A percentile compares a stretch with the other conserved stretches of the same genome.
Evolutionary conservation across 306 rosid species (phyloP).

Genomic region (Fragaria ananassa): DNA sequence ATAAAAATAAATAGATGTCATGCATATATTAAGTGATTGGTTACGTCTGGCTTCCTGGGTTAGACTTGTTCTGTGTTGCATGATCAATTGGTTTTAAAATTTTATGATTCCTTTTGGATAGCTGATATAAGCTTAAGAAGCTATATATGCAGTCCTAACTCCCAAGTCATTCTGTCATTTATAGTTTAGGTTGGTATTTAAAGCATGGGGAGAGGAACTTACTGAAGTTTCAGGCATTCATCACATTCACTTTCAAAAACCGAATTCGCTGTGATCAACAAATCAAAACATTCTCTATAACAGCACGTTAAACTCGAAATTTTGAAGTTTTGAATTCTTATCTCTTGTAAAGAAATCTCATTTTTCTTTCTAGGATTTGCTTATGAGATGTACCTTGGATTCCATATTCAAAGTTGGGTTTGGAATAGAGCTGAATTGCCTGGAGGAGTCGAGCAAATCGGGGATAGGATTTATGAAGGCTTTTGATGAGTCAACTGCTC

Average conservation of each 20-base stretch:
- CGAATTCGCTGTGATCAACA: background rate
- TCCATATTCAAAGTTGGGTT: conserved; percentile 87
- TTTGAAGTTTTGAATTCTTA: background rate
- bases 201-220: background rate
- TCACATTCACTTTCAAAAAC: background rate
- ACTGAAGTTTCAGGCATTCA: background rate
- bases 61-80: background rate
- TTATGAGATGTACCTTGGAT: conserved; percentile 70
- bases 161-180: background rate
- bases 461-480: conserved; percentile 62
- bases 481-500: conserved; percentile 74
- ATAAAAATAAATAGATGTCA: background rate
- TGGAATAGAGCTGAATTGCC: conserved; percentile 72
- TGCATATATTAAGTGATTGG: background rate
- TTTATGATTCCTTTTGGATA: background rate
- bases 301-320: background rate
- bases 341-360: background rate
- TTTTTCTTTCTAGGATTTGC: conserved; percentile 40
- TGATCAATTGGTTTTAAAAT: background rate
- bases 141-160: background rate
- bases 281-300: background rate
- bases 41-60: background rate
- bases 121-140: background rate
- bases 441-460: conserved; percentile 58
- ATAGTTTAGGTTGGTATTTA: background rate